A percentile compares a stretch with the other conserved stretches of the same genome.
These are phyloP conservation scores for Gentiana dahurica DNA, from an alignment of 257 asterid species.

Conservation along the genomic window DNA sequence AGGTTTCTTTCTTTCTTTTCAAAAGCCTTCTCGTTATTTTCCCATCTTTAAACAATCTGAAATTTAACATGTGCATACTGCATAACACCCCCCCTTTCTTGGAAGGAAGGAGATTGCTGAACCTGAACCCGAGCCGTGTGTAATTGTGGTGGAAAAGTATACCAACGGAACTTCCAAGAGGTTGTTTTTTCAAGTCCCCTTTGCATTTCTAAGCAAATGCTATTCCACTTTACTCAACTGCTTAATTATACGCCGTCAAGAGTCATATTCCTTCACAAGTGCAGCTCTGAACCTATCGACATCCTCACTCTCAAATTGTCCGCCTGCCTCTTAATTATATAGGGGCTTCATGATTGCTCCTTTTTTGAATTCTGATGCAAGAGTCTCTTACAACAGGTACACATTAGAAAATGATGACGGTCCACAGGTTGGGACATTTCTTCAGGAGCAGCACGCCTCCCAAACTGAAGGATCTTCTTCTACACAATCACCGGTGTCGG, in stretches of 20 bases:
- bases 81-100: conserved; percentile 1
- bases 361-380: not conserved
- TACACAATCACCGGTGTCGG: conserved; percentile 9
- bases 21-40: not conserved
- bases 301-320: not conserved
- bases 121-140: conserved; percentile 10
- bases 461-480: conserved; percentile 17
- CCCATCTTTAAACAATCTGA: not conserved
- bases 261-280: too few species aligned
- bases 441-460: conserved; percentile 33
- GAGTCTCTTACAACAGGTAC: conserved; percentile 34
- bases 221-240: too few species aligned
- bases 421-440: conserved; percentile 34
- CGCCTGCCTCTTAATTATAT: not conserved
- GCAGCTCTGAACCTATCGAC: not conserved
- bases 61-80: not conserved
- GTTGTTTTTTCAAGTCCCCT: conserved; percentile 16
- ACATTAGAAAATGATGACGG: conserved; percentile 35
- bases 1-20: conserved; percentile 5
- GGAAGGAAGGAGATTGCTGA: conserved; percentile 29
- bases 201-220: not conserved
- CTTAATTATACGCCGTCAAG: too few species aligned
- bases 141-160: conserved; percentile 64
- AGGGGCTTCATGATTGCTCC: not conserved
- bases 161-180: conserved; percentile 74